These are phyloP conservation scores for Onygena corvina DNA, from an alignment of 2,329 filamentous ascomycete species.

Conservation along the genomic window DNA sequence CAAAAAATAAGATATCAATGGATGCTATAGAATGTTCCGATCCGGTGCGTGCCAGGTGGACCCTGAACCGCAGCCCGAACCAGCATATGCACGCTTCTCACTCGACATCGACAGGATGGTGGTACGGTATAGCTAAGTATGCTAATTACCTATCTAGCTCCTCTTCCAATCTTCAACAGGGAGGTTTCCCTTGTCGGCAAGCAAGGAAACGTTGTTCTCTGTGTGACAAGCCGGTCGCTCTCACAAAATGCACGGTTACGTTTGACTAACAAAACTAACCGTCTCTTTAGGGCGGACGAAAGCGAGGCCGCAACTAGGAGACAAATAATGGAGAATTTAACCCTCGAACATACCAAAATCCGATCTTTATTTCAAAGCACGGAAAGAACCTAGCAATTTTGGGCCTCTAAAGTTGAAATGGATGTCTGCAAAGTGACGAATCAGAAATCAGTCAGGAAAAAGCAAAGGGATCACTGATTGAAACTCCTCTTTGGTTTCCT, in stretches of 20 bases:
- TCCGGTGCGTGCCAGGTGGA: background rate
- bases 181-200: background rate
- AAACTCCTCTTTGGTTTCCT: background rate
- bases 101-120: conserved; percentile 1
- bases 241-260: conserved; percentile 3
- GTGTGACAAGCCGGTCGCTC: conserved; percentile 1
- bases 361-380: too few species aligned
- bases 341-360: background rate
- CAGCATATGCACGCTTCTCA: background rate
- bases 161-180: background rate
- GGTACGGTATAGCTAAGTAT: background rate
- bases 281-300: too few species aligned
- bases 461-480: conserved; percentile 1
- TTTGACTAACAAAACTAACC: background rate
- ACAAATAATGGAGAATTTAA: too few species aligned
- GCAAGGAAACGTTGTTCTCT: conserved; percentile 5
- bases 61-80: conserved; percentile 3
- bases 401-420: too few species aligned
- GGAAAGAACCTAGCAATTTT: too few species aligned
- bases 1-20: too few species aligned
- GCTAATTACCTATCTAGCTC: background rate
- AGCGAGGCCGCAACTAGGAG: too few species aligned
- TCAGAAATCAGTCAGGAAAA: conserved; percentile 4
- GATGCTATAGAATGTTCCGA: too few species aligned
- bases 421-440: background rate